Percentiles rank a stretch among this genome's conserved stretches.
Conservation (phyloP, 768 basidiomycete species). For the Serendipita indica region DNA sequence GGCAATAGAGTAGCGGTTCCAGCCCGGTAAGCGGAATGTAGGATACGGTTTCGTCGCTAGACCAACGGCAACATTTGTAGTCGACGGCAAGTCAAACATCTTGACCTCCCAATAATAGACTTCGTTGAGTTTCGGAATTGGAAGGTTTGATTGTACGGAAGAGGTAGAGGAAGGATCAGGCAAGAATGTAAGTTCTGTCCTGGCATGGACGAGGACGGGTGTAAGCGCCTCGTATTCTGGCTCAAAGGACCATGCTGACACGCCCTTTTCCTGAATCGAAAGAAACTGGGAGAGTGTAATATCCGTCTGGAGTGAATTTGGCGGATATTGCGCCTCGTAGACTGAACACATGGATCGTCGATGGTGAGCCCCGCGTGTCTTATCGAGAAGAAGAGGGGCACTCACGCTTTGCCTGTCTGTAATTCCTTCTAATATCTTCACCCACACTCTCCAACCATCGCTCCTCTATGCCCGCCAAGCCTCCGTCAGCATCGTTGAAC, state of each 20-base stretch:
- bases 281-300: conserved; percentile 98
- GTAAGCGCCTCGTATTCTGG: conserved; percentile 94
- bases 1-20: conserved; percentile 74
- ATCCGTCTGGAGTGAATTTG: conserved; percentile 93
- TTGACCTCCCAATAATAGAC: conserved; percentile 99
- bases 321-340: conserved; percentile 75
- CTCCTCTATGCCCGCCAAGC: conserved; percentile 79
- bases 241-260: conserved; percentile 98
- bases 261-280: conserved; percentile 98
- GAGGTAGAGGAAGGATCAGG: conserved; percentile 91
- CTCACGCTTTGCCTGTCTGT: conserved; percentile 78
- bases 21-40: conserved; percentile 79
- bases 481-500: conserved; percentile 70
- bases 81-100: conserved; percentile 88
- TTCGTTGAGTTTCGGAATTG: conserved; percentile 93
- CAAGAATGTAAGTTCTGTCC: conserved; percentile 96
- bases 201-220: conserved; percentile 81
- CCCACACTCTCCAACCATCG: conserved; percentile 80
- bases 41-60: conserved; percentile 96
- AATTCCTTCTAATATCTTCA: conserved; percentile 52
- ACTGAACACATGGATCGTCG: conserved; percentile 31
- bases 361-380: not conserved
- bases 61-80: conserved; percentile 82
- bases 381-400: not conserved
- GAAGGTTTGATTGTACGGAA: conserved; percentile 91